Evolutionary conservation across 1,284 basidiomycete genomes (phyloP).

Genomic region (Irpex lacteus): DNA sequence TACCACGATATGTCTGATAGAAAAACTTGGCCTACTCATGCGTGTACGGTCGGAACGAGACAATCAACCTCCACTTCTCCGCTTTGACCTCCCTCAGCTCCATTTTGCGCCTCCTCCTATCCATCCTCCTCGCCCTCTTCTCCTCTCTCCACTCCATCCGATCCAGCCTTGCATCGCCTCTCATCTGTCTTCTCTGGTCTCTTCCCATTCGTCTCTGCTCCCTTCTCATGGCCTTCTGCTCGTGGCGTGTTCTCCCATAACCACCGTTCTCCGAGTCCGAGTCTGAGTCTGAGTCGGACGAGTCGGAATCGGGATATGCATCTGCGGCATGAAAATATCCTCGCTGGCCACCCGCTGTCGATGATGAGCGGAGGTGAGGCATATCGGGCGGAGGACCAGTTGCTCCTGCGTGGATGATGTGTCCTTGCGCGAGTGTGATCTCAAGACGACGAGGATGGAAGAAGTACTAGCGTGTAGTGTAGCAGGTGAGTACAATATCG

Average conservation of each 20-base stretch:
- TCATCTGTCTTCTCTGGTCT: conserved; percentile 2
- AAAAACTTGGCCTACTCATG: no score
- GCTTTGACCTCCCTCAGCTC: not conserved
- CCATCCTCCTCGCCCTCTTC: not conserved
- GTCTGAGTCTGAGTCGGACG: not conserved
- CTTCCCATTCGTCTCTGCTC: not conserved
- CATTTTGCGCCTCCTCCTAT: not conserved
- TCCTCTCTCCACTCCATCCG: conserved; percentile 1
- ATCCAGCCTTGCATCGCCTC: not conserved
- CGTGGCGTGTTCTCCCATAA: not conserved
- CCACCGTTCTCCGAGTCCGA: not conserved
- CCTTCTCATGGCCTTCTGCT: not conserved
- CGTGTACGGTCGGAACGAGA: conserved; percentile 4
- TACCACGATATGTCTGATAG: no score
- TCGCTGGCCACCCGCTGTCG: not conserved
- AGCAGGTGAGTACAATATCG: not conserved
- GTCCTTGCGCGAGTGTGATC: conserved; percentile 33
- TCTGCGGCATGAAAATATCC: not conserved
- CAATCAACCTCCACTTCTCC: conserved; percentile 9
- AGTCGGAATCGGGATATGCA: not conserved
- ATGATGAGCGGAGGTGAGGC: not conserved
- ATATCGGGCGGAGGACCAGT: conserved; percentile 14
- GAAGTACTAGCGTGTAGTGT: conserved; percentile 26
- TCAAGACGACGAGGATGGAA: conserved; percentile 35
- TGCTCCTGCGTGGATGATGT: conserved; percentile 23